These are phyloP conservation scores for Mucor velutinosus DNA, from an alignment of 371 early-diverging fungal genomes.

Conservation along the genomic window DNA sequence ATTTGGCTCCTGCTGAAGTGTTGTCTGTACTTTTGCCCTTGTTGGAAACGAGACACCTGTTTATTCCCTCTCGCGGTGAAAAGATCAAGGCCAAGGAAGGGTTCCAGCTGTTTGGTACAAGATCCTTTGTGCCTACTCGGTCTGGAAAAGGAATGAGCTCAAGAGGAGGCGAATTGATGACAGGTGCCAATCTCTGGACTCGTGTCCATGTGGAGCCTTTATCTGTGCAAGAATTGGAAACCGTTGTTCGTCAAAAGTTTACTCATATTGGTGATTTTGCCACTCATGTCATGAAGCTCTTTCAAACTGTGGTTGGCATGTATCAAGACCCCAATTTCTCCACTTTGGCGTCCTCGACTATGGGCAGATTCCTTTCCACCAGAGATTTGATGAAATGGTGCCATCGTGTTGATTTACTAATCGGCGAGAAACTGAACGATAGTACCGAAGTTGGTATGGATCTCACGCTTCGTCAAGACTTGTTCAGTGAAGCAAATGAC, in stretches of 20 bases:
- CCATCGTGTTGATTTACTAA: conserved; percentile 60
- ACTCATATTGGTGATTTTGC: conserved; percentile 57
- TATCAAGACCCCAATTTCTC: conserved; percentile 62
- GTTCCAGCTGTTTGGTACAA: conserved; percentile 97
- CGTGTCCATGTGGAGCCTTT: conserved; percentile 70
- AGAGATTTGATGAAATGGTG: conserved; percentile 92
- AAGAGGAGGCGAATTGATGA: conserved; percentile 58
- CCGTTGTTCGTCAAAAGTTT: conserved; percentile 66
- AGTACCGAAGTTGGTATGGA: conserved; percentile 39
- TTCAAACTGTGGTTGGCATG: conserved; percentile 55
- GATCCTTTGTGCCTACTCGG: conserved; percentile 58
- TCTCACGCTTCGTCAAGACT: conserved; percentile 51
- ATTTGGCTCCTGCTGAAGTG: conserved; percentile 97
- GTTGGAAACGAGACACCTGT: conserved; percentile 91
- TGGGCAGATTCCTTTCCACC: conserved; percentile 61
- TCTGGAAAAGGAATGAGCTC: conserved; percentile 47
- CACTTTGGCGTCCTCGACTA: conserved; percentile 51
- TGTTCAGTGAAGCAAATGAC: conserved; percentile 88
- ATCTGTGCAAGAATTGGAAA: conserved; percentile 63
- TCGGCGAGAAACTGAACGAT: conserved; percentile 40
- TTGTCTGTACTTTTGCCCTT: conserved; percentile 94
- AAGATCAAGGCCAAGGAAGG: conserved; percentile 86
- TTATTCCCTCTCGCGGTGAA: conserved; percentile 95
- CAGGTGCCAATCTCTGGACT: conserved; percentile 84
- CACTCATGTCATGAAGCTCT: conserved; percentile 63